phyloP scores from a whole-genome alignment of 2,329 filamentous ascomycete genomes.

The Curvularia spicifera region DNA sequence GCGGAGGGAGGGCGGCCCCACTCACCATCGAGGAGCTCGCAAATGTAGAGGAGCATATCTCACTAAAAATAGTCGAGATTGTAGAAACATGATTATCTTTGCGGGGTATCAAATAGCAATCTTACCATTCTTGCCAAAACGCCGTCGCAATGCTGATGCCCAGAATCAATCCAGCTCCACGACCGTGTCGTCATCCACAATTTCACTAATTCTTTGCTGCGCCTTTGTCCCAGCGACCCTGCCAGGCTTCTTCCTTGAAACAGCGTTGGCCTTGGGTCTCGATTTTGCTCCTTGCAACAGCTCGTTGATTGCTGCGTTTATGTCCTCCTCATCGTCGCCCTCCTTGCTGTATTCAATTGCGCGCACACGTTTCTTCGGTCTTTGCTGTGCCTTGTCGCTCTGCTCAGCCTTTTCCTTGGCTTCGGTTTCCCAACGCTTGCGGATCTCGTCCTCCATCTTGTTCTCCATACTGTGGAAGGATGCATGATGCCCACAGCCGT shows the following conservation, averaged over 20 bases:
- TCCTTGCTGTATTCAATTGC: slow-evolving; percentile 31
- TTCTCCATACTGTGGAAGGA: slow-evolving; percentile 62
- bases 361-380: slow-evolving; percentile 39
- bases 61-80: neutral
- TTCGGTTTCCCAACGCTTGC: slow-evolving; percentile 54
- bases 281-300: slow-evolving; percentile 13
- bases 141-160: slow-evolving; percentile 4
- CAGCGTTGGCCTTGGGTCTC: neutral
- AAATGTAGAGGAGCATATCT: neutral
- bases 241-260: slow-evolving; percentile 10
- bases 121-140: neutral
- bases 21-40: neutral
- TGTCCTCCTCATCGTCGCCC: slow-evolving; percentile 1
- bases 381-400: slow-evolving; percentile 18
- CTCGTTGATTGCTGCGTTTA: slow-evolving; percentile 2
- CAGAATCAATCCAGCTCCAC: slow-evolving; percentile 35
- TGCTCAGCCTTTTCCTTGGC: slow-evolving; percentile 38
- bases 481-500: slow-evolving; percentile 63
- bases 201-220: slow-evolving; percentile 29
- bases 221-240: slow-evolving; percentile 17
- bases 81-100: neutral
- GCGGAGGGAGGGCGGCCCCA: neutral
- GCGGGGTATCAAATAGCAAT: slow-evolving; percentile 16
- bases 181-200: slow-evolving; percentile 27
- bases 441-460: slow-evolving; percentile 55